Conservation (phyloP, 345 rosid species). For the Syzygium oleosum region DNA sequence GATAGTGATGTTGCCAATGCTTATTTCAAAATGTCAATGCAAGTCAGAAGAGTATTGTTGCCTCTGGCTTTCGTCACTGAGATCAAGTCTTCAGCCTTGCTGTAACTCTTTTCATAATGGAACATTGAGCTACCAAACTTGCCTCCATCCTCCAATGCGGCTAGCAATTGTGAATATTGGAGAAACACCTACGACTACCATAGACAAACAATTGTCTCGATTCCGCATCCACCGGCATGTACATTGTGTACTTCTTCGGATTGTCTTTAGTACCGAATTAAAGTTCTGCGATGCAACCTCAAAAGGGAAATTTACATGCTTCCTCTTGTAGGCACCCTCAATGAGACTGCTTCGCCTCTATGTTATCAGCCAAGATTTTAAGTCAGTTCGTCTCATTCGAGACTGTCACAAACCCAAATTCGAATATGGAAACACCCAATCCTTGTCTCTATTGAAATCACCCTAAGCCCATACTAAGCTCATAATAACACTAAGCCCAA, state of each 20-base stretch:
- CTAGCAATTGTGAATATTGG: not conserved
- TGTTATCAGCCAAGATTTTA: slow-evolving; percentile 89
- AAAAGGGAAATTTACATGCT: not conserved
- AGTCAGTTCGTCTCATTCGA: slow-evolving; percentile 44
- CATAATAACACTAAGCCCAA: too few relatives aligned
- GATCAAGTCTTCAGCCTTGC: not conserved
- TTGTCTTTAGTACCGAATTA: not conserved
- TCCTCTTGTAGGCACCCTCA: slow-evolving; percentile 45
- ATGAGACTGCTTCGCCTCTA: slow-evolving; percentile 82
- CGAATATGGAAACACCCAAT: too few relatives aligned
- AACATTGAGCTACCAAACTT: not conserved
- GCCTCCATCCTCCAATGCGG: not conserved
- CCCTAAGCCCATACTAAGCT: too few relatives aligned
- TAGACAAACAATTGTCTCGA: not conserved
- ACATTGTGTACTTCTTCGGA: not conserved
- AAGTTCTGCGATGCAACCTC: not conserved
- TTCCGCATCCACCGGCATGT: not conserved
- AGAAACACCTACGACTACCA: not conserved
- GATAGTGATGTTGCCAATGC: too few relatives aligned
- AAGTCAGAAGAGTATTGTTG: not conserved
- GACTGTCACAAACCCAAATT: too few relatives aligned
- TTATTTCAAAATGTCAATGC: too few relatives aligned
- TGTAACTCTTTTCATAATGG: not conserved
- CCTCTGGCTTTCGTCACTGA: not conserved
- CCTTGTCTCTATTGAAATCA: too few relatives aligned